phyloP scores from a whole-genome alignment of 768 basidiomycete species.

The Boletus sensibilis region DNA sequence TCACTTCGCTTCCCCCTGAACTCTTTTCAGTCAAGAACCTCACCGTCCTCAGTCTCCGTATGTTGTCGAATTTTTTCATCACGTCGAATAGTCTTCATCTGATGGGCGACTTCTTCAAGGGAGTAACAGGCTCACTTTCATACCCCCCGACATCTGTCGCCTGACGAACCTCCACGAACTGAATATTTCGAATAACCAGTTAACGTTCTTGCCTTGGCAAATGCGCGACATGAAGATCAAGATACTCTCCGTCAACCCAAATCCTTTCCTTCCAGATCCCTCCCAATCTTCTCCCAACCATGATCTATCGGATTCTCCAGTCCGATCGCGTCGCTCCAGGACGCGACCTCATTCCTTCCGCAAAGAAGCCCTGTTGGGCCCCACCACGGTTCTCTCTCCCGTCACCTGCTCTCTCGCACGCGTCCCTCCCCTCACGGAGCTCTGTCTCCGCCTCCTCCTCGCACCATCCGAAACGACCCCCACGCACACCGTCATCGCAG shows the following conservation, averaged over 20 bases:
- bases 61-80: slow-evolving; percentile 25
- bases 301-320: not conserved
- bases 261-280: slow-evolving; percentile 52
- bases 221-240: slow-evolving; percentile 56
- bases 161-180: slow-evolving; percentile 56
- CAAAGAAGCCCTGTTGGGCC: not conserved
- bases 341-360: slow-evolving; percentile 11
- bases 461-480: slow-evolving; percentile 17
- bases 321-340: slow-evolving; percentile 14
- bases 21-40: slow-evolving; percentile 57
- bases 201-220: slow-evolving; percentile 64
- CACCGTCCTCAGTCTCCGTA: slow-evolving; percentile 64
- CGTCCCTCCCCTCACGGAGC: slow-evolving; percentile 36
- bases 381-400: slow-evolving; percentile 18
- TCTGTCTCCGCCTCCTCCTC: slow-evolving; percentile 40
- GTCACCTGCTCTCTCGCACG: slow-evolving; percentile 19
- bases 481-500: slow-evolving; percentile 17
- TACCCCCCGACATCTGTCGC: slow-evolving; percentile 63
- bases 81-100: not conserved
- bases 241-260: slow-evolving; percentile 50
- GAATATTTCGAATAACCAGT: slow-evolving; percentile 58
- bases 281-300: slow-evolving; percentile 14
- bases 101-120: slow-evolving; percentile 37
- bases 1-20: slow-evolving; percentile 53
- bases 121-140: slow-evolving; percentile 48